A percentile compares a stretch with the other conserved stretches of the same genome.
These are phyloP conservation scores for Achaetomium macrosporum DNA, from an alignment of 2,329 filamentous ascomycete genomes.

Conservation along the genomic window DNA sequence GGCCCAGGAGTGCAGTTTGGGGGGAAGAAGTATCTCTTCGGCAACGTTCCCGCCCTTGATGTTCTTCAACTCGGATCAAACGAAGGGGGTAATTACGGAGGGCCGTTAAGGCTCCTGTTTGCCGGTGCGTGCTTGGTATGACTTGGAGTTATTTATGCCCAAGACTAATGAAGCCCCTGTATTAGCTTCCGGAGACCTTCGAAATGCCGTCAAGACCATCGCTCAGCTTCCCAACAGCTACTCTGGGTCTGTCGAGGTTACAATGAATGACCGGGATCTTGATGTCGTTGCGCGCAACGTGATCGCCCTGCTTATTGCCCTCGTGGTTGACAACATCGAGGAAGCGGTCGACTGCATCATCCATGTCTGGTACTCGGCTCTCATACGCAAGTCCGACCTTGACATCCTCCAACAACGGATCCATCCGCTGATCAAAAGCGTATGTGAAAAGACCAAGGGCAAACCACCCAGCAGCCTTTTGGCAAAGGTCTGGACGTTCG, in stretches of 20 bases:
- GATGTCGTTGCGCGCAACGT: constrained; percentile 35
- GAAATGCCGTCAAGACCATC: constrained; percentile 39
- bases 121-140: neutral
- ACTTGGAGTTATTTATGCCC: neutral
- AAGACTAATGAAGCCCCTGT: neutral
- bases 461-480: constrained; percentile 19
- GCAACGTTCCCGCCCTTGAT: constrained; percentile 3
- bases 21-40: neutral
- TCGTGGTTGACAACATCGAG: constrained; percentile 8
- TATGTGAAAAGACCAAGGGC: constrained; percentile 29
- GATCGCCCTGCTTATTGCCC: constrained; percentile 34
- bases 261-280: constrained; percentile 37
- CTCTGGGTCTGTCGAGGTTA: constrained; percentile 21
- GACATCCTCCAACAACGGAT: neutral
- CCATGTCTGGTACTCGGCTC: constrained; percentile 43
- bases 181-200: constrained; percentile 38
- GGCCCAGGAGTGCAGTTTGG: neutral
- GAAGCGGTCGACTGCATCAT: constrained; percentile 17
- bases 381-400: neutral
- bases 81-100: neutral
- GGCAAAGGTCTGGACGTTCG: constrained; percentile 6
- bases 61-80: neutral
- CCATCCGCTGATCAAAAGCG: constrained; percentile 26
- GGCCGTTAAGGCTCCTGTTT: neutral
- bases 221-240: constrained; percentile 29